Conservation (phyloP, 1,284 basidiomycete genomes). For the Ganoderma meredithae region DNA sequence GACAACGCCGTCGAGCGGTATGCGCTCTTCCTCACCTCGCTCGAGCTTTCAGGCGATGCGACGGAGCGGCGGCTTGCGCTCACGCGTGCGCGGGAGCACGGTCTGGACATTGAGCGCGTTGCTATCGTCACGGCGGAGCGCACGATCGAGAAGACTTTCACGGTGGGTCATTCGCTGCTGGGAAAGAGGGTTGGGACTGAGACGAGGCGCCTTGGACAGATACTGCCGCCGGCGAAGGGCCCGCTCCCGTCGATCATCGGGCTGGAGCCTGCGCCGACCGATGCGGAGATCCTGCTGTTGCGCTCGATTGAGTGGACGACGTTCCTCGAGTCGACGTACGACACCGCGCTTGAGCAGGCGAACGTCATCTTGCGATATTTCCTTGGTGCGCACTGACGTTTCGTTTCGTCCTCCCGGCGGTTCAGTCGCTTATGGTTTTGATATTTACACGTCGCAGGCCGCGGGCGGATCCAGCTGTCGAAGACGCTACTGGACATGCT, state of each 20-base stretch:
- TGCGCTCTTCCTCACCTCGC: constrained; percentile 87
- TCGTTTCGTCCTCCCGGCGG: neutral
- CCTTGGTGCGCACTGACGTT: constrained; percentile 63
- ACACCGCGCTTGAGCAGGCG: constrained; percentile 83
- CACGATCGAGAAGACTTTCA: constrained; percentile 78
- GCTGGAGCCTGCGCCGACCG: constrained; percentile 57
- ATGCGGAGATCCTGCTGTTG: constrained; percentile 75
- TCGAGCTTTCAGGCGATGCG: constrained; percentile 75
- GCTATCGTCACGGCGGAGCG: constrained; percentile 85
- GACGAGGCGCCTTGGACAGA: constrained; percentile 41
- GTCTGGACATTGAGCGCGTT: constrained; percentile 84
- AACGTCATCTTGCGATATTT: constrained; percentile 90
- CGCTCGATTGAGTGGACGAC: constrained; percentile 95
- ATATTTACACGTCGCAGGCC: constrained; percentile 51
- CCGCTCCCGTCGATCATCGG: constrained; percentile 69
- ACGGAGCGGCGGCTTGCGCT: constrained; percentile 79
- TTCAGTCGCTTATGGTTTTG: constrained; percentile 18
- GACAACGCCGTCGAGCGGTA: constrained; percentile 93
- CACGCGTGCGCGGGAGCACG: constrained; percentile 82
- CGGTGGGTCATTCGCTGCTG: constrained; percentile 49
- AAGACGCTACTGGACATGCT: constrained; percentile 70
- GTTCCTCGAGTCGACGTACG: constrained; percentile 76
- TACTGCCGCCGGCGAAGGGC: constrained; percentile 61
- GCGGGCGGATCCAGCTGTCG: constrained; percentile 78
- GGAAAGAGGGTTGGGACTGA: neutral